Percentiles rank a stretch among this genome's conserved stretches.
Evolutionary conservation across 2,329 filamentous ascomycete genomes (phyloP).

Genomic region (Thelonectria discophora): DNA sequence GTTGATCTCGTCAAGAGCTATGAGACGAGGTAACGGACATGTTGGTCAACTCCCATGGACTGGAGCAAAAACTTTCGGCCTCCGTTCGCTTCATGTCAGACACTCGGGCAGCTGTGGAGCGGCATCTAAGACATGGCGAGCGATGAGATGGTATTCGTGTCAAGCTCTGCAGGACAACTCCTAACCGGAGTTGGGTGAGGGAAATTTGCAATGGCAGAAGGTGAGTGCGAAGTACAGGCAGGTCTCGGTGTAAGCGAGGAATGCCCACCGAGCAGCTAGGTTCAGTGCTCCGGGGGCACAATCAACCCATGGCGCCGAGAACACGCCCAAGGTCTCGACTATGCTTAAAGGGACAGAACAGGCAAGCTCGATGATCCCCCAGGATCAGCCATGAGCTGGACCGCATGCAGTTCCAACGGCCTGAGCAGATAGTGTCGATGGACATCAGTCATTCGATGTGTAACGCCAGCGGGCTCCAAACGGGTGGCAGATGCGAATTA

Average conservation of each 20-base stretch:
- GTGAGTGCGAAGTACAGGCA: not conserved
- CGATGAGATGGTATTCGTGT: slow-evolving; percentile 29
- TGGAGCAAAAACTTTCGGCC: slow-evolving; percentile 21
- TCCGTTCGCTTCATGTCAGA: slow-evolving; percentile 38
- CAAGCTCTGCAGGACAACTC: slow-evolving; percentile 15
- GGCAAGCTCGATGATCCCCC: not conserved
- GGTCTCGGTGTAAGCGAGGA: not conserved
- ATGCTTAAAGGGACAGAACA: not conserved
- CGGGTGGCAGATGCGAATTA: slow-evolving; percentile 16
- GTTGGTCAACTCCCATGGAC: slow-evolving; percentile 11
- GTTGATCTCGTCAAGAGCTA: slow-evolving; percentile 36
- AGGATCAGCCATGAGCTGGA: not conserved
- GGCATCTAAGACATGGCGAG: slow-evolving; percentile 33
- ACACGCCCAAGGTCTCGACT: not conserved
- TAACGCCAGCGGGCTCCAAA: slow-evolving; percentile 10
- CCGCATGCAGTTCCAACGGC: not conserved
- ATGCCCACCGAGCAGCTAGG: not conserved
- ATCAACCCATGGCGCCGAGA: not conserved
- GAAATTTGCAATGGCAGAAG: not conserved
- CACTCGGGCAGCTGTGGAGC: slow-evolving; percentile 37
- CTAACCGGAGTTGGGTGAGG: not conserved
- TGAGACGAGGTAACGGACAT: slow-evolving; percentile 31
- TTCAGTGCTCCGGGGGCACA: not conserved
- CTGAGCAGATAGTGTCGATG: not conserved
- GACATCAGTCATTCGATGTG: slow-evolving; percentile 7